Base-by-base conservation (phyloP, 768 basidiomycete genomes). In the Pisolithus marmoratus region DNA sequence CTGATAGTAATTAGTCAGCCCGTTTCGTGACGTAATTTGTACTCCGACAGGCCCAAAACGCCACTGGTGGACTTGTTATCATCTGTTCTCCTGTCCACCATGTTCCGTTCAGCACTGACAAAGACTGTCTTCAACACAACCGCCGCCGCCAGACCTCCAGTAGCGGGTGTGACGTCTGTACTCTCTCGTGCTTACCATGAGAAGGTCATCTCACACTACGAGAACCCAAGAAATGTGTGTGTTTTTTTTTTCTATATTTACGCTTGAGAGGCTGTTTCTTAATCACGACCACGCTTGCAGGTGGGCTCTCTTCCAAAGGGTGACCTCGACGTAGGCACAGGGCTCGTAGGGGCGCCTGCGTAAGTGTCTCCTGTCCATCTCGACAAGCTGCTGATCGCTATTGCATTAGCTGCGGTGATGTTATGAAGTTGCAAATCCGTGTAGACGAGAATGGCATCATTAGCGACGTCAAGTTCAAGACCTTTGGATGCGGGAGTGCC, bases 391-490 rank as follows among this genome's bases (percentile, higher is more conserved):
- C 58, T 51, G 19, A 41, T 24, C 49, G 26, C 49, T 54, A 45
- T 54, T 51, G 37, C 37, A 31, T 26, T 64, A 94, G 93, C 4
- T 95, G 94, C 65, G 94, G 94, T 61, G 94, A 96, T 74, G 95
- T 97, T 43, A 99, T 99, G 95, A 98, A 98, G 71, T 84, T 99
- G 11, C 95, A 98, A 72, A 99, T 99, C 65, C 87, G 92, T 60
- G 96, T 99, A 52, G 85, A 95, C 69, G 94, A 95, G 54, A 77
- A 89, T 34, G 93, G 94, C 34, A 81, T 97, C 70, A 99, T 99
- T 64, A 89, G 87, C 45, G 96, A 99, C 66, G 96, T 97, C 72
- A 96, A 95, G 73, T 98, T 98, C 79, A 99, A 98, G 78, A 98
- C 96, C 0, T 98, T 99, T 70, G 95, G 96, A 3, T 98, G 96